Evolutionary conservation across 1,284 basidiomycete species (phyloP), one percentile per base, ranked within the genome.

Genomic region (Microbotryum violaceum): DNA sequence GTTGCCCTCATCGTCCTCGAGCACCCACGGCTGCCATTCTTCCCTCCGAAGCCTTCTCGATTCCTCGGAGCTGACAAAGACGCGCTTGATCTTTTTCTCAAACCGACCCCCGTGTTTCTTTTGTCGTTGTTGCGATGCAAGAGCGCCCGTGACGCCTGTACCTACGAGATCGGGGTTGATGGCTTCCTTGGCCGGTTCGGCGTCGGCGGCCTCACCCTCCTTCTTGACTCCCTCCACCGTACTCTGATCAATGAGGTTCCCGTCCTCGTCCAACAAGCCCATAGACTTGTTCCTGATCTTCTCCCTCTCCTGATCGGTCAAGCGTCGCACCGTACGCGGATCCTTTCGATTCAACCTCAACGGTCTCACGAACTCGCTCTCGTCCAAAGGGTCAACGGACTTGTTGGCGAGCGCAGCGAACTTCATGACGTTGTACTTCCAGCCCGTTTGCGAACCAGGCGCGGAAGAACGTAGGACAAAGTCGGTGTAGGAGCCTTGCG

Each of bases 311-410:
- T 45, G 71, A 74, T 71, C 70, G 8, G 69, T 68, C 51, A 67
- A 63, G 33, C 66, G 67, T 27, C 66, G 49, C 37, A 69, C 66
- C 9, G 63, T 68, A 66, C 82, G 78, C 62, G 85, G 75, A 70
- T 91, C 87, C 76, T 90, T 91, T 70, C 89, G 80, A 74, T 91
- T 91, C 66, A 91, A 79, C 77, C 87, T 89, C 71, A 91, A 83
- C 8, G 89, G 89, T 50, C 61, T 57, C 5, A 68, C 46, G 50
- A 71, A 65, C 25, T 42, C 52, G 18, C 54, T 56, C 27, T 53
- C 52, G 48, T 61, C 59, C 7, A 60, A 52, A 10, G 64, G 61
- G 47, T 67, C 65, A 45, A 68, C 49, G 16, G 53, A 46, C 16
- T 62, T 60, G 48, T 57, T 53, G 21, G 58, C 62, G 12, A 62